phyloP scores from a whole-genome alignment of 2,329 filamentous ascomycete genomes.

The Endothia cerciana region DNA sequence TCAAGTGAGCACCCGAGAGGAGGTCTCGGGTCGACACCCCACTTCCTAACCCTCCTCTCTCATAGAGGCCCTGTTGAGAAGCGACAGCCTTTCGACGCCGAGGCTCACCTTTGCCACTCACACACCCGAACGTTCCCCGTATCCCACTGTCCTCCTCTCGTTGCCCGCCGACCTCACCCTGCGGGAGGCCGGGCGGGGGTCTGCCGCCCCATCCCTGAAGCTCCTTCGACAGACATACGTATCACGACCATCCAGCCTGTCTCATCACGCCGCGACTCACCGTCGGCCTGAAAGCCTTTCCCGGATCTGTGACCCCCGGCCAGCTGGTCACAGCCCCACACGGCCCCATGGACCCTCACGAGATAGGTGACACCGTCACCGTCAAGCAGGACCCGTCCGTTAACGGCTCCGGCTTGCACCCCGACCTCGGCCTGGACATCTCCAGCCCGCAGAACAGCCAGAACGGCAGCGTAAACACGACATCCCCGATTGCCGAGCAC shows the following conservation, averaged over 20 bases:
- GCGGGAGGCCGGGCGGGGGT: not conserved
- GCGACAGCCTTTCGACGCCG: not conserved
- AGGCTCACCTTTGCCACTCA: not conserved
- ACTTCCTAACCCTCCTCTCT: no score
- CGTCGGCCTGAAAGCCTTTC: not conserved
- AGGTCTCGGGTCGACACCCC: not conserved
- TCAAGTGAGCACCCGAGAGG: slow-evolving; percentile 1
- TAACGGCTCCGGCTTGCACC: slow-evolving; percentile 2
- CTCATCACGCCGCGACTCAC: no score
- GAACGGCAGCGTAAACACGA: slow-evolving; percentile 16
- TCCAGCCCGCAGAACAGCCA: slow-evolving; percentile 24
- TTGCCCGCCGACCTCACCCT: not conserved
- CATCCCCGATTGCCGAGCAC: slow-evolving; percentile 23
- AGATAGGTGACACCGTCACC: slow-evolving; percentile 23
- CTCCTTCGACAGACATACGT: not conserved
- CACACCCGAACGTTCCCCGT: not conserved
- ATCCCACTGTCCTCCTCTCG: not conserved
- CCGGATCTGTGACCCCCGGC: not conserved
- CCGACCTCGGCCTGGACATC: slow-evolving; percentile 11
- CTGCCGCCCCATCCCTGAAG: not conserved
- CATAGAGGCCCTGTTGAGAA: not conserved
- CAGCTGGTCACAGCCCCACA: slow-evolving; percentile 1
- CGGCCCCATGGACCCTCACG: slow-evolving; percentile 24
- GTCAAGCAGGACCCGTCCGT: slow-evolving; percentile 24
- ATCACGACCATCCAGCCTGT: not conserved